Evolutionary conservation across 2,329 filamentous ascomycete species (phyloP).

Genomic region (Bipolaris zeicola): DNA sequence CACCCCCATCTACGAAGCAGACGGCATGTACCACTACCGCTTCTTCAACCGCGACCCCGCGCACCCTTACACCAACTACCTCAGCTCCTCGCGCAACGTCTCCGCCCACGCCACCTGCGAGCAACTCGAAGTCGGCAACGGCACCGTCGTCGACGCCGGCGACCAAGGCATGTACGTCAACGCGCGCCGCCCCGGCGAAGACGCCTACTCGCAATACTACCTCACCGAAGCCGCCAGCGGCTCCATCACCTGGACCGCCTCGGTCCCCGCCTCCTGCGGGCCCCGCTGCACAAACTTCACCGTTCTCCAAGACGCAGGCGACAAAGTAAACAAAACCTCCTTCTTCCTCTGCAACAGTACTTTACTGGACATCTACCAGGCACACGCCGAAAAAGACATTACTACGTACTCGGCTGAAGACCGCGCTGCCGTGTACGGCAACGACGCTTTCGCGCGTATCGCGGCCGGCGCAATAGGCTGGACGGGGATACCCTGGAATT

Average conservation of each 20-base stretch:
- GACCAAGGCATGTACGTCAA: conserved; percentile 19
- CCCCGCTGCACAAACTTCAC: conserved; percentile 45
- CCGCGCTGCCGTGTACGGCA: conserved; percentile 30
- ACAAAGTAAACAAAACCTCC: conserved; percentile 13
- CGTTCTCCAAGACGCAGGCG: conserved; percentile 29
- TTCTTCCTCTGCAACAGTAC: conserved; percentile 42
- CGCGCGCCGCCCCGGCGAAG: conserved; percentile 13
- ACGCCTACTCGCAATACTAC: conserved; percentile 21
- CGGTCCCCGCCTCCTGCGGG: conserved; percentile 26
- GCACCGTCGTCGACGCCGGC: neutral
- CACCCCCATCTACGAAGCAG: conserved; percentile 34
- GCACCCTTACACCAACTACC: conserved; percentile 36
- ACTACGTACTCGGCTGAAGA: conserved; percentile 20
- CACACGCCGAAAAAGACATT: conserved; percentile 28
- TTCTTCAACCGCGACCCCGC: conserved; percentile 43
- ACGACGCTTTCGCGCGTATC: conserved; percentile 34
- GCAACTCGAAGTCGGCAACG: conserved; percentile 24
- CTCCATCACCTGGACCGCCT: conserved; percentile 35
- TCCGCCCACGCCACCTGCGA: conserved; percentile 28
- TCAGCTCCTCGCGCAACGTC: conserved; percentile 32
- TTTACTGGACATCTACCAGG: conserved; percentile 16
- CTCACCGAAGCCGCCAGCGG: conserved; percentile 26
- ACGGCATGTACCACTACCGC: conserved; percentile 33
- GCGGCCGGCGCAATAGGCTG: conserved; percentile 41
- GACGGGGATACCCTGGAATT: conserved; percentile 31